A percentile compares a stretch with the other conserved stretches of the same genome.
Evolutionary conservation across 2,329 filamentous ascomycete genomes (phyloP).

Genomic region (Sclerotinia glacialis): DNA sequence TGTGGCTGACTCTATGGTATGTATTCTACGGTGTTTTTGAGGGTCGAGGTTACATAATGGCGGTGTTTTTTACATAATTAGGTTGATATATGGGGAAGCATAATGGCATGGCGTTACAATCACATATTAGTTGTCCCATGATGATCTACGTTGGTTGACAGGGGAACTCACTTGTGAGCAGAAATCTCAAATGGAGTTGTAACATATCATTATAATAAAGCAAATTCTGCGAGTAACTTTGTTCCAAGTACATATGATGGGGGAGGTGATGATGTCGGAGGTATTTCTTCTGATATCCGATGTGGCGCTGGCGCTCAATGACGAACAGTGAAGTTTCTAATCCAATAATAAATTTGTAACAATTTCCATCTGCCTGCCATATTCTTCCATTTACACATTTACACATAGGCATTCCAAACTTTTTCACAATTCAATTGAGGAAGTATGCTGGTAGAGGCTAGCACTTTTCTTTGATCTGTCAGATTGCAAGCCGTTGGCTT

Average conservation of each 20-base stretch:
- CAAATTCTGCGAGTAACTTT: neutral
- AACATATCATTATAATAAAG: slow-evolving; percentile 11
- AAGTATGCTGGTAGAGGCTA: slow-evolving; percentile 11
- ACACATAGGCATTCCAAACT: neutral
- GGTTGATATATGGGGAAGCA: slow-evolving; percentile 15
- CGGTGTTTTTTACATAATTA: slow-evolving; percentile 8
- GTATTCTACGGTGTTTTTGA: slow-evolving; percentile 19
- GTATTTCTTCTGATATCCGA: slow-evolving; percentile 7
- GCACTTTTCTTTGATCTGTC: slow-evolving; percentile 18
- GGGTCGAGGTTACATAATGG: slow-evolving; percentile 8
- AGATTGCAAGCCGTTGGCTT: slow-evolving; percentile 33
- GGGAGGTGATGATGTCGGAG: slow-evolving; percentile 7
- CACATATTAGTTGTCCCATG: neutral
- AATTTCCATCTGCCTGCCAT: neutral
- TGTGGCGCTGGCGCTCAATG: slow-evolving; percentile 5
- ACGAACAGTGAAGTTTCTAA: slow-evolving; percentile 17
- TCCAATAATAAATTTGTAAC: neutral
- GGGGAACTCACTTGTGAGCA: slow-evolving; percentile 2
- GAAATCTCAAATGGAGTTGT: slow-evolving; percentile 1
- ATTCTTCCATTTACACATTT: neutral
- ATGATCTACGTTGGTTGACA: neutral
- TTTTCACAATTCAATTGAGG: neutral
- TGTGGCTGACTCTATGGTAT: neutral
- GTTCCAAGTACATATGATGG: neutral
- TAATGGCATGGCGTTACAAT: slow-evolving; percentile 19